Percentiles rank a stretch among this genome's conserved stretches.
phyloP scores from a whole-genome alignment of 164 flowering plant genomes.

The Dillenia turbinata region DNA sequence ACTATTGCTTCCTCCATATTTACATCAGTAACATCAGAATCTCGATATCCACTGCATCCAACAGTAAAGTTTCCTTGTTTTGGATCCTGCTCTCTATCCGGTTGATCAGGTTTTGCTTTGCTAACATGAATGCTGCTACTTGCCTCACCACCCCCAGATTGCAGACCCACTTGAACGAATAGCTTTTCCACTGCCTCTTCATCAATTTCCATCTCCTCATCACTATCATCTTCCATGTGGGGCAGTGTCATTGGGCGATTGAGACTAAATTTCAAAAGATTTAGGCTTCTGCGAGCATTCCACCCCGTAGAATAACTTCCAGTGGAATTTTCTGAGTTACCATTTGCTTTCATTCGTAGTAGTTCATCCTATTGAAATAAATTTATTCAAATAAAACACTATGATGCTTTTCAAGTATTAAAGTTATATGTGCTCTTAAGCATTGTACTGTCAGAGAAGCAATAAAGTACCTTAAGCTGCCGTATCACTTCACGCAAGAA shows the following conservation, averaged over 20 bases:
- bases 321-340: constrained; percentile 30
- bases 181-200: constrained; percentile 71
- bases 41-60: constrained; percentile 14
- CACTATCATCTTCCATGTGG: constrained; percentile 79
- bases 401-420: constrained; percentile 4
- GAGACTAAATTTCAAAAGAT: constrained; percentile 71
- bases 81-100: constrained; percentile 6
- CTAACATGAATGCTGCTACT: constrained; percentile 4
- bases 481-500: constrained; percentile 82
- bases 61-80: background rate
- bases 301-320: constrained; percentile 68
- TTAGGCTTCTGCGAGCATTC: constrained; percentile 91
- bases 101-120: constrained; percentile 8
- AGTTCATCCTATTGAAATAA: constrained; percentile 71
- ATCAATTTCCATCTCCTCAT: constrained; percentile 94
- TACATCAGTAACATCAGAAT: constrained; percentile 49
- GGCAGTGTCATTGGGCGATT: constrained; percentile 60
- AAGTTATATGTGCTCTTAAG: background rate
- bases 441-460: too few relatives aligned
- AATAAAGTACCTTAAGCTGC: constrained; percentile 60
- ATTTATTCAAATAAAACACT: too few relatives aligned
- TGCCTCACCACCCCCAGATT: constrained; percentile 13
- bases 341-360: constrained; percentile 66
- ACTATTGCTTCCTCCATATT: constrained; percentile 52
- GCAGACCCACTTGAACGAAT: constrained; percentile 32